Conservation (phyloP, 371 early-diverging fungal species). For the Gilbertella persicaria region DNA sequence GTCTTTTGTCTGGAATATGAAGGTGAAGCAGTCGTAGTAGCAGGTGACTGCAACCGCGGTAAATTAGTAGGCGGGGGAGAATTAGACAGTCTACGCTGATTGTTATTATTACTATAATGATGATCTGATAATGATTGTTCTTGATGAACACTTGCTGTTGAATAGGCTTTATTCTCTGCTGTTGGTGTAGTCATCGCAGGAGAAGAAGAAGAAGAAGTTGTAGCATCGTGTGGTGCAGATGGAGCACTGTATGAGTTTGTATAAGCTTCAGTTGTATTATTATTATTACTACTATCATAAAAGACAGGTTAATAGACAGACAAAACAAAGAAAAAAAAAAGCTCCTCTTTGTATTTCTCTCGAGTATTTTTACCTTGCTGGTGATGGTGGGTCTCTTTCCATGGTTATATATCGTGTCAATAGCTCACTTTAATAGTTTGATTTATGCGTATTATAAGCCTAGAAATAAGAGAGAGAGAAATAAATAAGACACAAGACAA, state of each 20-base stretch:
- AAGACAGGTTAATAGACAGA: too few species aligned
- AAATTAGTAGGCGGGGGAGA: constrained; percentile 2
- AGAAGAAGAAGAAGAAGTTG: neutral
- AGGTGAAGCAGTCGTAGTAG: neutral
- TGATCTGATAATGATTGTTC: too few species aligned
- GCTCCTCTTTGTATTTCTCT: neutral
- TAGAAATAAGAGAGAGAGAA: too few species aligned
- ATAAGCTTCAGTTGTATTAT: neutral
- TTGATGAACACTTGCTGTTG: too few species aligned
- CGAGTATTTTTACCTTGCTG: neutral
- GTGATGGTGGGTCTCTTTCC: constrained; percentile 3
- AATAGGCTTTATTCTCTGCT: constrained; percentile 9
- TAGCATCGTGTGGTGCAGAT: constrained; percentile 2
- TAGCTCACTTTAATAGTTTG: too few species aligned
- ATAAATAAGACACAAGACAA: too few species aligned
- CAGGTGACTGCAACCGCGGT: neutral
- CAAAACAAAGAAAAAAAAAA: neutral
- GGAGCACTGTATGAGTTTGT: too few species aligned
- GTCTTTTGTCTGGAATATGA: neutral
- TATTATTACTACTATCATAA: too few species aligned
- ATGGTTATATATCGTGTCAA: too few species aligned
- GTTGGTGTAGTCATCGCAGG: too few species aligned
- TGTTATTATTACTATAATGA: too few species aligned
- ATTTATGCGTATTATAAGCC: too few species aligned
- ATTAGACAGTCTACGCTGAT: neutral